phyloP scores from a whole-genome alignment of 78 protist genomes.

The Abeoforma whisleri region DNA sequence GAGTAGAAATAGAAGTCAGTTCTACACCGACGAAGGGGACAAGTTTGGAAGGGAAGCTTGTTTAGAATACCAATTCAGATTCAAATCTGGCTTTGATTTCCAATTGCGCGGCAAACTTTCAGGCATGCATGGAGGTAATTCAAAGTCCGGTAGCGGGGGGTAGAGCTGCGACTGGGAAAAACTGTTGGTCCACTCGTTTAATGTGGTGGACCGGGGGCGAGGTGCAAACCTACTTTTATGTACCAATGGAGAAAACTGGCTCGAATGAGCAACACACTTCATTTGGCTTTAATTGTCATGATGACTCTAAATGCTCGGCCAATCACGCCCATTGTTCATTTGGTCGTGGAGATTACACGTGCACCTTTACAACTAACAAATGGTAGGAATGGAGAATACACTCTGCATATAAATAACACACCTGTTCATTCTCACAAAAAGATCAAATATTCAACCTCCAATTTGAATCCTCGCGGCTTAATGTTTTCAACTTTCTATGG shows the following conservation, averaged over 20 bases:
- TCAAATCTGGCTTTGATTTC: conserved; percentile 11
- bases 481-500: conserved; percentile 15
- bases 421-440: background rate
- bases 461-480: background rate
- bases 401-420: background rate
- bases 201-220: conserved; percentile 16
- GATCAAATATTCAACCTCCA: background rate
- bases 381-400: conserved; percentile 2
- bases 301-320: too few relatives aligned
- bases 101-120: conserved; percentile 8
- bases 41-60: background rate
- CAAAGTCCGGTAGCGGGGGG: background rate
- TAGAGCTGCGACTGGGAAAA: background rate
- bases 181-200: conserved; percentile 19
- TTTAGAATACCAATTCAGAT: conserved; percentile 1
- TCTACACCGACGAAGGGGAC: too few relatives aligned
- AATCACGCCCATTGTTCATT: too few relatives aligned
- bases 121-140: background rate
- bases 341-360: background rate
- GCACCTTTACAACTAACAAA: background rate
- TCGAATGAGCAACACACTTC: too few relatives aligned
- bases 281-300: too few relatives aligned
- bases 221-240: conserved; percentile 13
- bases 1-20: too few relatives aligned
- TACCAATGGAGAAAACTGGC: too few relatives aligned